These are phyloP conservation scores for Thermoascus crustaceus DNA, from an alignment of 2,329 filamentous ascomycete genomes.

Conservation along the genomic window DNA sequence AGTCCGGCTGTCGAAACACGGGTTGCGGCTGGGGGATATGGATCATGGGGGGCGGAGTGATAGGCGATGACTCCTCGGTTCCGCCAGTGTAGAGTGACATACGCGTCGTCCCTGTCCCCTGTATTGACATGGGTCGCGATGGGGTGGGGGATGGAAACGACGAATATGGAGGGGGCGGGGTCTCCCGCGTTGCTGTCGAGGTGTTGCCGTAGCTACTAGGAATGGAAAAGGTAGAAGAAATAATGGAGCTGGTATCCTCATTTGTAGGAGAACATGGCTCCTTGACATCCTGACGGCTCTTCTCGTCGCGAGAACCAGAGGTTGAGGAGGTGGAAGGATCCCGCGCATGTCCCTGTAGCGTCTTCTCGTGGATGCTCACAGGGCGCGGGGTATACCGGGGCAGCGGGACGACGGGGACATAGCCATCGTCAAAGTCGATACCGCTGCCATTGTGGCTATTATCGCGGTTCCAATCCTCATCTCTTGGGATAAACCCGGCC, in stretches of 20 bases:
- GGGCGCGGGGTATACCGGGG: conserved; percentile 35
- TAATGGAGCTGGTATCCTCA: conserved; percentile 28
- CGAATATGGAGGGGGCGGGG: conserved; percentile 36
- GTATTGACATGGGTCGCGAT: conserved; percentile 25
- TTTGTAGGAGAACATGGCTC: conserved; percentile 3
- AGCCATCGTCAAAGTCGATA: conserved; percentile 19
- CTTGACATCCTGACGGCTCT: conserved; percentile 20
- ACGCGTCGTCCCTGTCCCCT: conserved; percentile 6
- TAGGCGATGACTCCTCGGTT: conserved; percentile 8
- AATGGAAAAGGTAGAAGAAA: conserved; percentile 33
- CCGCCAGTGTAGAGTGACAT: conserved; percentile 5
- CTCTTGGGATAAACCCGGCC: conserved; percentile 8
- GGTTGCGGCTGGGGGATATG: conserved; percentile 22
- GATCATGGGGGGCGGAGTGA: conserved; percentile 19
- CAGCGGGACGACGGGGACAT: conserved; percentile 26
- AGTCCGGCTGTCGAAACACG: conserved; percentile 14
- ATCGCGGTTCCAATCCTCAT: conserved; percentile 4
- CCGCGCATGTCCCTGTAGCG: conserved; percentile 25
- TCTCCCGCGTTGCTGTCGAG: conserved; percentile 36
- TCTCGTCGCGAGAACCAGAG: conserved; percentile 20
- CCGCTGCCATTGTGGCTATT: conserved; percentile 6
- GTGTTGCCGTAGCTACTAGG: conserved; percentile 38
- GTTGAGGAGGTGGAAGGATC: conserved; percentile 22
- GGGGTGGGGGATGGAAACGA: conserved; percentile 21
- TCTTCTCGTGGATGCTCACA: conserved; percentile 32